phyloP scores from a whole-genome alignment of 176 grass and related monocot genomes.

The Bolboschoenus planiculmis region DNA sequence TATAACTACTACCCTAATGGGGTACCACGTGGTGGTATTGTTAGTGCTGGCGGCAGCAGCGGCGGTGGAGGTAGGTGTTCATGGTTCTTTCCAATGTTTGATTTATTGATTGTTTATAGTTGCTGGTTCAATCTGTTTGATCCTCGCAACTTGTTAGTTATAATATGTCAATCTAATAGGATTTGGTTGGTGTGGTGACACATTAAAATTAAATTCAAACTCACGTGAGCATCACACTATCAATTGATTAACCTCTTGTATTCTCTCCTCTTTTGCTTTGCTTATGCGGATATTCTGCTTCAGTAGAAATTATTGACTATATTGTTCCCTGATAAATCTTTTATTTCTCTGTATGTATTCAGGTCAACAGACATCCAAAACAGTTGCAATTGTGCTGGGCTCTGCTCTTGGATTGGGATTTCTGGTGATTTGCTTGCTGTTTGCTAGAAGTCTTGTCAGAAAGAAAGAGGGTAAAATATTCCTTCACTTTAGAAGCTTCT shows the following conservation, averaged over 20 bases:
- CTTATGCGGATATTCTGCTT: neutral
- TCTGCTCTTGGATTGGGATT: slow-evolving; percentile 76
- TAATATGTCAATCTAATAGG: neutral
- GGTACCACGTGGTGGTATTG: slow-evolving; percentile 35
- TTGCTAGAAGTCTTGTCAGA: slow-evolving; percentile 62
- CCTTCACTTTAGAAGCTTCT: neutral
- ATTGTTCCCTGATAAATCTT: neutral
- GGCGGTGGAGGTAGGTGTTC: slow-evolving; percentile 22
- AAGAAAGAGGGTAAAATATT: slow-evolving; percentile 84
- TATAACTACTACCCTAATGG: slow-evolving; percentile 86
- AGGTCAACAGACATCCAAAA: slow-evolving; percentile 86
- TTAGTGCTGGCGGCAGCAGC: neutral
- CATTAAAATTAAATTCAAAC: slow-evolving; percentile 10
- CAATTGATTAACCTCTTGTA: neutral
- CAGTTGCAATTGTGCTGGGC: slow-evolving; percentile 95
- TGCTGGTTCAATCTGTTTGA: neutral
- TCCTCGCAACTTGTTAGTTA: neutral
- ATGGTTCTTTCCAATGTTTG: neutral
- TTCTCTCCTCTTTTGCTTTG: slow-evolving; percentile 1
- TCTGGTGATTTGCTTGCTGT: slow-evolving; percentile 95
- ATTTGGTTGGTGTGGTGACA: slow-evolving; percentile 21
- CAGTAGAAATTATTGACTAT: neutral
- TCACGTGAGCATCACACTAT: slow-evolving; percentile 10
- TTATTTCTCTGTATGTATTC: slow-evolving; percentile 24
- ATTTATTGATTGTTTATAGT: slow-evolving; percentile 19